Evolutionary conservation across 257 asterid genomes (phyloP), one percentile per base, ranked within the genome.

Genomic region (Forsythia suspensa): DNA sequence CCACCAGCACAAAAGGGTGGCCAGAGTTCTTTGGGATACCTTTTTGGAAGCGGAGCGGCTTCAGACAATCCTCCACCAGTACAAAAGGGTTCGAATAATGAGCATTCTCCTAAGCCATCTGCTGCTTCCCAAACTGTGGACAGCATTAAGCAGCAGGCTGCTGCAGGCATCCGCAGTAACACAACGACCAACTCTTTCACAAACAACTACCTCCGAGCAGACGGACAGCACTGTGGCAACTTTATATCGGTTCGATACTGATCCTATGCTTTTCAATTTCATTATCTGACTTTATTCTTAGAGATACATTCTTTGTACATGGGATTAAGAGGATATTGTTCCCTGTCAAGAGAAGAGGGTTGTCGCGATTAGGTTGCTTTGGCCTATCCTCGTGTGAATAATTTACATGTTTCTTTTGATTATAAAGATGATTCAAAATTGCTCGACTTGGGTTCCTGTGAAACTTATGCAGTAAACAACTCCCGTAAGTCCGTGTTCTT

Each of bases 151-250:
- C 78, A 89, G 70, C 77, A 86, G 61, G 82, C 81, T 72, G 90
- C 92, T 24, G 83, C 96, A 0, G 83, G 88, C 51, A 80, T 65
- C 46, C 82, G 82, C 24, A 82, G 88, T 51, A 81, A 65, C 68
- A 61, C 37, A 11, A 8, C 68, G 7, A 18, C 65, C 65, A 18
- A 55, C 65, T 12, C 55, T 40, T 75, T 79, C 72, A 80, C 86
- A 12, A 91, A 92, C 87, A 91, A 92, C 89, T 91, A 92, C 77
- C 42, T 66, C 21, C 85, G 96, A 57, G 82, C 95, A 4, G 96
- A 92, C 85, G 97, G 97, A 40, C 96, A 91, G 79, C 91, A 91
- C 84, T 87, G 92, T 79, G 96, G 96, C 85, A 92, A 92, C 87
- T 89, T 91, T 73, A 81, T 92, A 34, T 91, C 95, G 65, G 96